Base-by-base conservation (phyloP, 331 rosid genomes). In the Dryas integrifolia region DNA sequence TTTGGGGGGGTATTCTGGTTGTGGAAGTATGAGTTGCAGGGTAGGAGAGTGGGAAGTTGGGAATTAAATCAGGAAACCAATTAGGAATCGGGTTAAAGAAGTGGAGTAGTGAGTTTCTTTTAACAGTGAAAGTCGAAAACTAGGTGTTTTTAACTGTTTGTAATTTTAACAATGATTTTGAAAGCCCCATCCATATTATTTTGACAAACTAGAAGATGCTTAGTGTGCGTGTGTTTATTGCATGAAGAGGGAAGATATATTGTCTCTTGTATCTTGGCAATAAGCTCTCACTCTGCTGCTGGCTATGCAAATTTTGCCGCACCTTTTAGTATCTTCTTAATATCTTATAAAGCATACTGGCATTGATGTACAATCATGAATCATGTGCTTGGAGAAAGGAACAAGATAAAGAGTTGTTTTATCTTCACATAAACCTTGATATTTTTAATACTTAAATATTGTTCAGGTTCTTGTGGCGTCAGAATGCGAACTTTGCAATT, bases 381-480 rank as follows among this genome's bases (percentile, higher is more conserved):
- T 40, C 48, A 40, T 16, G 49, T 61, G 67, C 11, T 39, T 61
- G 24, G 35, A 16, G 46, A 8, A 41, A n/a, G 14, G 47, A 24
- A 45, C 46, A 11, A 7, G 49, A 74, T 45, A 26, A 26, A 1
- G 30, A 26, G 30, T 21, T 13, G 45, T 14, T 44, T 53, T 62
- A 11, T 39, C 46, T 65, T 45, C 64, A 45, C 59, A 46, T 11
- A 59, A 15, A 53, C 62, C 35, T 35, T 82, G 64, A 56, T 40
- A 26, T 14, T 46, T 62, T 46, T 16, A 40, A 8, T 67, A 24
- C 26, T 50, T 38, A 21, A 30, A 24, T 76, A 51, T 75, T 43
- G 41, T 82, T 72, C 87, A 95, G 99, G 89, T 95, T 89, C 86
- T 84, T 95, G 88, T 95, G 97, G 97, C 96, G 97, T 39, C 75